These are phyloP conservation scores for Populus hybrid DNA, from an alignment of 441 rosid genomes.

Conservation along the genomic window DNA sequence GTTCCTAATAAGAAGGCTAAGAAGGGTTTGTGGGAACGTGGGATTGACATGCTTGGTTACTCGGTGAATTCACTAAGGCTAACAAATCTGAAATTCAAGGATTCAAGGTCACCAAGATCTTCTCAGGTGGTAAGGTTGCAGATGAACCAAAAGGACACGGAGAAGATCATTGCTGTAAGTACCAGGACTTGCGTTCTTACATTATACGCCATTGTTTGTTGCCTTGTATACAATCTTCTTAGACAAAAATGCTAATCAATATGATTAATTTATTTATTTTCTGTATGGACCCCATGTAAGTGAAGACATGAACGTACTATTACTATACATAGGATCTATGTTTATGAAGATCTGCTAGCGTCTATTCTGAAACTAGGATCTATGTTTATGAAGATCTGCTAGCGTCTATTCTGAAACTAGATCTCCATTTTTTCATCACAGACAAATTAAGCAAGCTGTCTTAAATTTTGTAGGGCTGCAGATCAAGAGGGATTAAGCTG, in stretches of 20 bases:
- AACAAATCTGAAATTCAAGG: constrained; percentile 37
- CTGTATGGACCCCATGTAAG: too few species aligned
- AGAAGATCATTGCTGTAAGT: constrained; percentile 38
- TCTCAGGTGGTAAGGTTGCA: constrained; percentile 40
- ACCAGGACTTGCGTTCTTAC: constrained; percentile 14
- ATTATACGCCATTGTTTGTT: too few species aligned
- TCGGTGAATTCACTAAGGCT: constrained; percentile 41
- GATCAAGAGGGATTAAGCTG: constrained; percentile 38
- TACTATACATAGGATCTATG: too few species aligned
- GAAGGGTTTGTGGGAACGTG: constrained; percentile 49
- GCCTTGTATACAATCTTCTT: too few species aligned
- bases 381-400: neutral
- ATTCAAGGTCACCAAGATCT: constrained; percentile 28
- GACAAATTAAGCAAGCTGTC: neutral
- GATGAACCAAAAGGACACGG: constrained; percentile 30
- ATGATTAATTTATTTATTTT: too few species aligned
- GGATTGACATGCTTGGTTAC: constrained; percentile 46
- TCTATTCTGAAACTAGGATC: too few species aligned
- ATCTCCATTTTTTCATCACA: neutral
- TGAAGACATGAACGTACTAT: neutral
- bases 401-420: neutral
- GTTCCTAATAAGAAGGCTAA: constrained; percentile 36
- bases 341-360: too few species aligned
- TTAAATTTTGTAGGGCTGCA: constrained; percentile 36
- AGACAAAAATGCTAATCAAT: too few species aligned